phyloP scores from a whole-genome alignment of 78 protist species.

The Diacronema lutheri region DNA sequence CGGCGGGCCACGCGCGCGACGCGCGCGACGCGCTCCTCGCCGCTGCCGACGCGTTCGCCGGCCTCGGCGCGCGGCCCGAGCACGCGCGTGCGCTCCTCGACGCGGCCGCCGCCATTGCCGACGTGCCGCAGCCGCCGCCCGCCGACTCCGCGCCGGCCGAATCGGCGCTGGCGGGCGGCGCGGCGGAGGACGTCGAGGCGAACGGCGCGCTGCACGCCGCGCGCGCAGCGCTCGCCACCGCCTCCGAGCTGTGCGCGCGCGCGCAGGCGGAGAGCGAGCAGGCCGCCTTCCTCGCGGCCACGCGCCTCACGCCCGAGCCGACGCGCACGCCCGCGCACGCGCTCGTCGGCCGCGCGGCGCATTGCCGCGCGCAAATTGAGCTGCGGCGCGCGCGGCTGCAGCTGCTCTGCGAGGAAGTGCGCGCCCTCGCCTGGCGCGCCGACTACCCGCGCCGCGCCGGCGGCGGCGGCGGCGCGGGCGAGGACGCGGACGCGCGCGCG shows the following conservation, averaged over 20 bases:
- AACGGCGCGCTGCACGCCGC: background rate
- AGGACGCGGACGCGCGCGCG: too few species aligned
- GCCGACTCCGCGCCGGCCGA: background rate
- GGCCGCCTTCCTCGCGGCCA: background rate
- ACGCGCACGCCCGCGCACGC: too few species aligned
- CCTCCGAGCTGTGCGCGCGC: background rate
- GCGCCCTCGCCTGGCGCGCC: too few species aligned
- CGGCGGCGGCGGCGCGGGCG: too few species aligned
- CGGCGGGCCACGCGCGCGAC: background rate
- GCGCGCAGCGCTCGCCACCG: background rate
- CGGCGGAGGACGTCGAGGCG: too few species aligned
- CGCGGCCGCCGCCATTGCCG: background rate
- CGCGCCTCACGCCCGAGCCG: background rate
- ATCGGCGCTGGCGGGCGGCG: too few species aligned
- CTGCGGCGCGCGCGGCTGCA: too few species aligned
- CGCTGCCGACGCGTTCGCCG: background rate
- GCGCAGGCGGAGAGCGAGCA: background rate
- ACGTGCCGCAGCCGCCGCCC: background rate
- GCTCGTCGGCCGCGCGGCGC: too few species aligned
- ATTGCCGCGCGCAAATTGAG: too few species aligned
- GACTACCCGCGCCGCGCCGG: too few species aligned
- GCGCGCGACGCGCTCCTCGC: background rate
- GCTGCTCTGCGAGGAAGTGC: too few species aligned
- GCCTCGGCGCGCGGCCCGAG: background rate
- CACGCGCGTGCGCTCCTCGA: background rate